Percentiles rank a stretch among this genome's conserved stretches.
phyloP scores from a whole-genome alignment of 768 basidiomycete species.

The Plicaturopsis crispa region DNA sequence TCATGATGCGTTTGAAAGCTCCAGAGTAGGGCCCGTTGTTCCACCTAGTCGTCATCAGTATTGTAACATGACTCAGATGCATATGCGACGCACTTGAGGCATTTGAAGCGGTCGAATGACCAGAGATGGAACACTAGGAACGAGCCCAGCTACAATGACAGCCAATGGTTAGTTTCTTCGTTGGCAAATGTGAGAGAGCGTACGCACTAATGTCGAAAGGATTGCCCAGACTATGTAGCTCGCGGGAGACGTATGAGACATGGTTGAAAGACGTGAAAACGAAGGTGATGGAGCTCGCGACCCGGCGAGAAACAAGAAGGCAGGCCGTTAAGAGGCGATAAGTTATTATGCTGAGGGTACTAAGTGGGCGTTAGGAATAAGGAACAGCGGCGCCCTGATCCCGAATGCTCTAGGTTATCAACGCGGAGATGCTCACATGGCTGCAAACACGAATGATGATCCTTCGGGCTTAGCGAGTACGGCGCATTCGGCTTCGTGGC shows the following conservation, averaged over 20 bases:
- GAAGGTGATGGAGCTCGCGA: constrained; percentile 13
- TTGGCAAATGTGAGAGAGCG: not conserved
- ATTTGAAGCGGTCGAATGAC: constrained; percentile 75
- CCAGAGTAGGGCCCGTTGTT: constrained; percentile 57
- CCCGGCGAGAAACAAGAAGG: constrained; percentile 14
- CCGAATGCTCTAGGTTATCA: too few relatives aligned
- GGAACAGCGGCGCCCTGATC: too few relatives aligned
- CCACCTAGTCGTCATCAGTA: constrained; percentile 42
- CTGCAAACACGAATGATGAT: too few relatives aligned
- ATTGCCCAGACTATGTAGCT: constrained; percentile 59
- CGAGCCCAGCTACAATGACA: constrained; percentile 35
- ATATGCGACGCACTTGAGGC: constrained; percentile 43
- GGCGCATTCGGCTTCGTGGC: too few relatives aligned
- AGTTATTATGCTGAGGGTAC: too few relatives aligned
- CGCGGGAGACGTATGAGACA: constrained; percentile 60
- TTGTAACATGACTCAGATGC: not conserved
- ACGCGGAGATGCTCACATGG: too few relatives aligned
- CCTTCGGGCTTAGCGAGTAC: too few relatives aligned
- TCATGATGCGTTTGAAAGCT: constrained; percentile 85
- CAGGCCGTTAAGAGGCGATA: constrained; percentile 9
- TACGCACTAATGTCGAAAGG: constrained; percentile 42
- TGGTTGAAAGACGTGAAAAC: constrained; percentile 17
- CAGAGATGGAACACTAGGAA: constrained; percentile 72
- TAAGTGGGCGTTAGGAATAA: too few relatives aligned
- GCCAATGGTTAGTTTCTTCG: not conserved